These are phyloP conservation scores for Anaeromyces robustus DNA, from an alignment of 192 early-diverging fungal genomes.

Conservation along the genomic window DNA sequence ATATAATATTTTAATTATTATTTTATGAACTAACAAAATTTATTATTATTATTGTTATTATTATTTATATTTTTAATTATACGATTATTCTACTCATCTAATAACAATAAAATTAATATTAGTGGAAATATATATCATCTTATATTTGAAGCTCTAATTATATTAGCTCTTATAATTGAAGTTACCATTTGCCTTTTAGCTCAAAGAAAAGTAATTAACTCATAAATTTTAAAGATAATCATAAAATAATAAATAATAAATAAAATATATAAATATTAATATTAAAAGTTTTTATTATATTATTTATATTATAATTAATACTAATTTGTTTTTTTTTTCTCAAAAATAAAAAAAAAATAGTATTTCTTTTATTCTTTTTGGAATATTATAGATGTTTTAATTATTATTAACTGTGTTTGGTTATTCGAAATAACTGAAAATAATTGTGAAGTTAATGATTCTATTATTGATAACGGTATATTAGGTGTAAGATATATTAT, in stretches of 20 bases:
- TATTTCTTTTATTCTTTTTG: neutral
- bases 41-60: too few relatives aligned
- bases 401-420: neutral
- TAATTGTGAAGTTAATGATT: neutral
- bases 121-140: neutral
- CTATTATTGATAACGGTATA: neutral
- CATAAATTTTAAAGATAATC: too few relatives aligned
- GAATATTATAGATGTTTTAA: neutral
- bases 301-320: too few relatives aligned
- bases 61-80: too few relatives aligned
- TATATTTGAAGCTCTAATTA: neutral
- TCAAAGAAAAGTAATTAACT: neutral
- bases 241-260: too few relatives aligned
- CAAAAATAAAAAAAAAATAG: neutral
- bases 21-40: too few relatives aligned
- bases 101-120: too few relatives aligned
- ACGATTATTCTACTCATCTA: too few relatives aligned
- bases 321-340: too few relatives aligned
- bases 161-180: neutral
- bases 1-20: too few relatives aligned
- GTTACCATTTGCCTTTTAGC: neutral
- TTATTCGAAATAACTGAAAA: neutral
- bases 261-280: too few relatives aligned
- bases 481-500: neutral
- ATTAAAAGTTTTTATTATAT: too few relatives aligned